Evolutionary conservation across 2,329 filamentous ascomycete genomes (phyloP).

Genomic region (Aureobasidium sp.): DNA sequence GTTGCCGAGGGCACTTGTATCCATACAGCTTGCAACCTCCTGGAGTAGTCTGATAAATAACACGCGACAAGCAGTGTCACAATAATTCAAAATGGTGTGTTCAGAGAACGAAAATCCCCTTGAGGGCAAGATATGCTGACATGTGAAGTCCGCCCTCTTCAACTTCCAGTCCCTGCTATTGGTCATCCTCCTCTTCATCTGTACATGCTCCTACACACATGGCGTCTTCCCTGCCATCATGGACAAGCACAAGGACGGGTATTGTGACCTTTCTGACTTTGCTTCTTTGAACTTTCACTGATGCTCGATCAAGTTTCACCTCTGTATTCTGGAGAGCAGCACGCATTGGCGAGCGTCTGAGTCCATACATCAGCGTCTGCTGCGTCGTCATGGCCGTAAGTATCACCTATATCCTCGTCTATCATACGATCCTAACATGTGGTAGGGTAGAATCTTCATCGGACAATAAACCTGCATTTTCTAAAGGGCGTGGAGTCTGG

Average conservation of each 20-base stretch:
- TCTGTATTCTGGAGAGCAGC: conserved; percentile 96
- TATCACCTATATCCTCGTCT: conserved; percentile 14
- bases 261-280: conserved; percentile 17
- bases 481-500: conserved; percentile 7
- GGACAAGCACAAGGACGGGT: conserved; percentile 90
- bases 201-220: conserved; percentile 91
- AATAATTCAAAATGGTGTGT: neutral
- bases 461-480: conserved; percentile 13
- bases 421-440: neutral
- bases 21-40: conserved; percentile 8
- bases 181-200: conserved; percentile 89
- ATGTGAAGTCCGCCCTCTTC: conserved; percentile 77
- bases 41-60: neutral
- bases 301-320: conserved; percentile 47
- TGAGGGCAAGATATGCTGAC: neutral
- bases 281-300: neutral
- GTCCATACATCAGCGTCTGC: conserved; percentile 90
- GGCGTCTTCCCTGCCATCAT: conserved; percentile 82
- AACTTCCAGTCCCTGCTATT: conserved; percentile 97
- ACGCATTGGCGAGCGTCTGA: conserved; percentile 82
- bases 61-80: neutral
- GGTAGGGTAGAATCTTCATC: conserved; percentile 20
- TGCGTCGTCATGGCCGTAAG: conserved; percentile 89
- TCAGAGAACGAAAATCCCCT: no score
- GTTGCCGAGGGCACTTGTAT: neutral